phyloP scores from a whole-genome alignment of 2,329 filamentous ascomycete species.

The Davidsoniella neocaledoniae region DNA sequence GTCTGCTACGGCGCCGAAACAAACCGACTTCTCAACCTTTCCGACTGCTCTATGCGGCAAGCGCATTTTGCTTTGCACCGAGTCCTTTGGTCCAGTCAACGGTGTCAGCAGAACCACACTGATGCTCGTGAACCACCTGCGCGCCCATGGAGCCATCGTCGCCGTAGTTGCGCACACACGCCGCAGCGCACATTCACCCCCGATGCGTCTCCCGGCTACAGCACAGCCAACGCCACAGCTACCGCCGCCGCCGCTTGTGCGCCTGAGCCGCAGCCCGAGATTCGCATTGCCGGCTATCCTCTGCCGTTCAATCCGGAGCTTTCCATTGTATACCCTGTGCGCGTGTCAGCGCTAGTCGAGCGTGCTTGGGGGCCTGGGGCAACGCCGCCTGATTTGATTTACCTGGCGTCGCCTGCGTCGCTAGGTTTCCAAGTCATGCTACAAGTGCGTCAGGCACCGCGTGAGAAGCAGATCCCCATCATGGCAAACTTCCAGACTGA shows the following conservation, averaged over 20 bases:
- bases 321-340: conserved; percentile 52
- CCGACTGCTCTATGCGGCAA: conserved; percentile 37
- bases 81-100: conserved; percentile 57
- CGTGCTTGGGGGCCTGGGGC: conserved; percentile 36
- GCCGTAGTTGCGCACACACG: conserved; percentile 46
- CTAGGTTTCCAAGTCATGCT: conserved; percentile 55
- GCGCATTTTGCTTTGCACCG: conserved; percentile 49
- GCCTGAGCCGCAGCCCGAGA: conserved; percentile 24
- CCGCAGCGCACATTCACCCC: conserved; percentile 37
- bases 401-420: conserved; percentile 52
- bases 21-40: conserved; percentile 28
- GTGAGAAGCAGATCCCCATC: conserved; percentile 37
- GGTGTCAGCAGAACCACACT: conserved; percentile 56
- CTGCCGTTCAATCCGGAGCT: conserved; percentile 57
- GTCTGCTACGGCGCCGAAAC: background rate
- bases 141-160: conserved; percentile 44
- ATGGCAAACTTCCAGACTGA: conserved; percentile 60
- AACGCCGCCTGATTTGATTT: conserved; percentile 44
- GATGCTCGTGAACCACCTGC: conserved; percentile 51
- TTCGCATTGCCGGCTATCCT: conserved; percentile 46
- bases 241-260: conserved; percentile 14
- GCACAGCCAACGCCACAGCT: conserved; percentile 17
- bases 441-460: conserved; percentile 44
- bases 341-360: conserved; percentile 42
- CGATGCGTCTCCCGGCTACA: background rate